These are phyloP conservation scores for Eutrema salsugineum DNA, from an alignment of 441 rosid genomes.

Conservation along the genomic window DNA sequence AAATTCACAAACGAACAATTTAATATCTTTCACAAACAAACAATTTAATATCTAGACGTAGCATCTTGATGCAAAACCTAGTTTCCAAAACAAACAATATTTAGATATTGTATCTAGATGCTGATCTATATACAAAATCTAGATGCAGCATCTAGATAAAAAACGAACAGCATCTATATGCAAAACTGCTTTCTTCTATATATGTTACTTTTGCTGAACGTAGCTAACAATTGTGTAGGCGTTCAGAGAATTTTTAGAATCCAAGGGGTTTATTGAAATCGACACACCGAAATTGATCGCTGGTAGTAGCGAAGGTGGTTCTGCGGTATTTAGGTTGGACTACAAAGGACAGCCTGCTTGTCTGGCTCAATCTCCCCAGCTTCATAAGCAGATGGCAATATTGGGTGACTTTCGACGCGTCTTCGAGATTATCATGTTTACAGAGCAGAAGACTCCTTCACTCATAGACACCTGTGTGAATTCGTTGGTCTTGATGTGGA, in stretches of 20 bases:
- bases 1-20: no score
- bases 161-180: no score
- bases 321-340: slow-evolving; percentile 86
- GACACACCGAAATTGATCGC: slow-evolving; percentile 82
- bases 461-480: slow-evolving; percentile 86
- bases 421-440: slow-evolving; percentile 70
- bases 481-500: slow-evolving; percentile 85
- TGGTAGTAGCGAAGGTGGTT: slow-evolving; percentile 94
- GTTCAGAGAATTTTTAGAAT: slow-evolving; percentile 55
- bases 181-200: neutral
- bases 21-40: no score
- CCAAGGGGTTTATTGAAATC: slow-evolving; percentile 62
- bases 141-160: no score
- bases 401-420: slow-evolving; percentile 67
- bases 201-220: neutral
- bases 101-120: no score
- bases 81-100: no score
- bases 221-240: slow-evolving; percentile 37
- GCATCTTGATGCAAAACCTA: no score
- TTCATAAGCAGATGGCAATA: slow-evolving; percentile 73
- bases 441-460: slow-evolving; percentile 79
- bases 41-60: no score
- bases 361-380: slow-evolving; percentile 88
- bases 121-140: no score
- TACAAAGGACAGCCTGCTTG: slow-evolving; percentile 86